A percentile compares a stretch with the other conserved stretches of the same genome.
These are phyloP conservation scores for Tetrahymena borealis DNA, from an alignment of 73 alveolate species.

Conservation along the genomic window DNA sequence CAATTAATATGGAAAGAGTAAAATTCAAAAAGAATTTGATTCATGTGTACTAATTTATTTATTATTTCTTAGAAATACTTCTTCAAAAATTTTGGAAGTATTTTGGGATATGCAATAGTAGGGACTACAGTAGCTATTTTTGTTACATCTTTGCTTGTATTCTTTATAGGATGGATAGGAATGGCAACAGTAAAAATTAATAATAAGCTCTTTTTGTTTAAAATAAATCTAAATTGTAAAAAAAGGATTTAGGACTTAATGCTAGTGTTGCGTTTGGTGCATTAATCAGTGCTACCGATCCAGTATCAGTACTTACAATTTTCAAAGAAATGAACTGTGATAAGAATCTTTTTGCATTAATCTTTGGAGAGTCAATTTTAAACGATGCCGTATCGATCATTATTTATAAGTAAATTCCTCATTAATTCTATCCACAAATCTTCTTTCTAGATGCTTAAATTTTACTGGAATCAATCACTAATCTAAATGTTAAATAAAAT, in stretches of 20 bases:
- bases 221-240: neutral
- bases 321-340: conserved; percentile 64
- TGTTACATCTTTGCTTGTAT: conserved; percentile 31
- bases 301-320: conserved; percentile 78
- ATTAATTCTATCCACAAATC: too few relatives aligned
- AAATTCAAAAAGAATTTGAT: neutral
- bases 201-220: neutral
- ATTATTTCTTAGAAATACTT: conserved; percentile 9
- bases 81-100: conserved; percentile 73
- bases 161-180: conserved; percentile 7
- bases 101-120: conserved; percentile 61
- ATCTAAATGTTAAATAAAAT: too few relatives aligned
- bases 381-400: conserved; percentile 77
- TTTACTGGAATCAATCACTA: too few relatives aligned
- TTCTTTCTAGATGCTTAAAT: too few relatives aligned
- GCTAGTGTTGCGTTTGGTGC: conserved; percentile 73
- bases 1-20: conserved; percentile 77
- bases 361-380: conserved; percentile 83
- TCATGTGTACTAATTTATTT: neutral
- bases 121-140: conserved; percentile 72
- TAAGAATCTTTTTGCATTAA: conserved; percentile 44
- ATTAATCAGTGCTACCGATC: conserved; percentile 82
- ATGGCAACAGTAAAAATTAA: neutral
- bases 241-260: conserved; percentile 34
- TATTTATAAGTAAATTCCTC: conserved; percentile 1